Evolutionary conservation across 1,139 yeast genomes (phyloP), one percentile per base, ranked within the genome.

Genomic region (Yamadazyma songkhlaensis): DNA sequence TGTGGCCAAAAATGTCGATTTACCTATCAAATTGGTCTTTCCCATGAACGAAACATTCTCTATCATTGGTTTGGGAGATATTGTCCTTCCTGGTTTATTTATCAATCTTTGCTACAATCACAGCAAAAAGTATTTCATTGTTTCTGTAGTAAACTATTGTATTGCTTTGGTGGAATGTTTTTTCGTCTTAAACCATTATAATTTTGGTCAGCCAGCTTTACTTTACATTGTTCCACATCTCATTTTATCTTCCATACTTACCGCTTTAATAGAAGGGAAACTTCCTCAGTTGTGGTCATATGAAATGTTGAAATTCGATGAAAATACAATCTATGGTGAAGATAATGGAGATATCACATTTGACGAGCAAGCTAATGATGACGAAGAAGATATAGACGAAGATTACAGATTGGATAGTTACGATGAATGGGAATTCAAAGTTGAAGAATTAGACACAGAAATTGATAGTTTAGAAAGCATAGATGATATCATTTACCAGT

Each of bases 161-260:
- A 8, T 64, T 4, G 82, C 80, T 0, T 54, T 82, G 33, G 27
- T 57, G 0, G 37, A 56, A 1, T 76, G 87, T 1, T 60, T 72
- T 36, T 47, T 49, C 3, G 74, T 68, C 1, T 55, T 74, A 41
- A 59, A 61, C 32, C 37, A 52, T 2, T 74, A 49, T 44, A 50
- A 68, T 3, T 55, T 53, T 5, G 86, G 82, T 1, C 89, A 81
- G 55, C 89, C 89, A 1, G 89, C 89, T 0, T 59, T 83, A 41
- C 55, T 82, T 17, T 82, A 81, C 50, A 58, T 82, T 28, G 79
- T 80, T 6, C 89, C 90, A 3, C 53, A 67, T 4, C 43, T 81
- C 34, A 40, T 2, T 27, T 57, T 1, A 28, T 49, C 0, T 48
- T 60, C 3, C 74, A 77, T 0, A 29, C 48, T 14, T 17, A 40